Evolutionary conservation across 495 filamentous ascomycete genomes (phyloP), one percentile per base, ranked within the genome.

Genomic region (Aspergillus baeticus): DNA sequence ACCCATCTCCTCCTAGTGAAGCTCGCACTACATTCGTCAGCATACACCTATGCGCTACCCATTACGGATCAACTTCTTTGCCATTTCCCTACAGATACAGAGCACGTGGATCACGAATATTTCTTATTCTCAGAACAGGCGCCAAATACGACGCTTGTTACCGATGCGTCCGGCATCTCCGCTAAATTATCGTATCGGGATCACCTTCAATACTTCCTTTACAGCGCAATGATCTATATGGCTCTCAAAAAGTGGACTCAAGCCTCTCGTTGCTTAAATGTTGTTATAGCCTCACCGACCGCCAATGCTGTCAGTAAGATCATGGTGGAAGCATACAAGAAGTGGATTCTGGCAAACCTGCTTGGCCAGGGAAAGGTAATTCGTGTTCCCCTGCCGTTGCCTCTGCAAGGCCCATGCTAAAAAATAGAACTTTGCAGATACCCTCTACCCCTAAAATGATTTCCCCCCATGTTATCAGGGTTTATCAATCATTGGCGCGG

Each of bases 311-410:
- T 81, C 17, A 93, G 86, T 70, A 87, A 84, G 69, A 79, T 94
- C 26, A 91, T 92, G 86, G 78, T 89, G 2, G 91, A 96, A 62
- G 90, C 90, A 13, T 95, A 96, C 76, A 96, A 93, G 69, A 97
- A 95, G 73, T 96, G 90, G 87, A 69, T 94, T 8, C 73, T 98
- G n/a, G 81, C 92, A 5, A 81, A 84, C 34, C 72, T 96, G 35
- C 76, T 98, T 10, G 75, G 79, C 17, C 73, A 85, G 38, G 93
- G 93, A 63, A 87, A 82, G 70, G 81, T 87, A 62, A 72, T 60
- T 67, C 66, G 20, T 75, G 69, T 10, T 18, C 61, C n/a, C 34
- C 57, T 56, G 17, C 15, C 26, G 34, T 7, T 29, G n/a, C 26
- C 10, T n/a, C 15, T 38, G 5, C n/a, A 10, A 2, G 7, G 14